These are phyloP conservation scores for Arctostaphylos glauca DNA, from an alignment of 148 eudicot species.

Conservation along the genomic window DNA sequence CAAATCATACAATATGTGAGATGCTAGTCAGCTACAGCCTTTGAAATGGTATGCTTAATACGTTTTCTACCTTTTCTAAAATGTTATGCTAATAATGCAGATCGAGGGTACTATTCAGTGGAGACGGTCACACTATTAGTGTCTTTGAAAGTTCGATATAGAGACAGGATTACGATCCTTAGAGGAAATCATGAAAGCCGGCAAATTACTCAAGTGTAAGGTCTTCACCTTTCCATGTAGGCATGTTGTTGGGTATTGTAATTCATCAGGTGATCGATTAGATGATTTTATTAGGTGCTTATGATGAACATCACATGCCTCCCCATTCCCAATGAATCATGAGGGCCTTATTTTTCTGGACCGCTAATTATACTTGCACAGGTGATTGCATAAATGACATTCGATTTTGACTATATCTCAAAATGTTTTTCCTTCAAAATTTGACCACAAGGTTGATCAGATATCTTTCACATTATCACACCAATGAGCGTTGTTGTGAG, in stretches of 20 bases:
- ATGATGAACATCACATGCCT: too few relatives aligned
- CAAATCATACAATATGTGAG: too few relatives aligned
- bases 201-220: conserved; percentile 97
- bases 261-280: not conserved
- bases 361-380: too few relatives aligned
- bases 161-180: conserved; percentile 90
- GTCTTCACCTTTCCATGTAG: not conserved
- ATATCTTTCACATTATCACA: not conserved
- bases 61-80: not conserved
- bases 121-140: conserved; percentile 93
- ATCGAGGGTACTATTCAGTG: conserved; percentile 92
- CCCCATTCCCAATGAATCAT: too few relatives aligned
- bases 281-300: too few relatives aligned
- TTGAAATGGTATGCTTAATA: too few relatives aligned
- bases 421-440: too few relatives aligned
- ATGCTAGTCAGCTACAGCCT: too few relatives aligned
- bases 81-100: conserved; percentile 35
- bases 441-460: too few relatives aligned
- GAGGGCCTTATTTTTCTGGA: too few relatives aligned
- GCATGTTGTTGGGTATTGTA: not conserved
- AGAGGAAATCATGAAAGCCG: conserved; percentile 98
- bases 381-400: too few relatives aligned
- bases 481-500: not conserved
- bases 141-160: conserved; percentile 89
- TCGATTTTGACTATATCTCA: too few relatives aligned